Percentiles rank a stretch among this genome's conserved stretches.
Conservation (phyloP, 139 green algal genomes). For the Chlamydomonas asymmetrica region DNA sequence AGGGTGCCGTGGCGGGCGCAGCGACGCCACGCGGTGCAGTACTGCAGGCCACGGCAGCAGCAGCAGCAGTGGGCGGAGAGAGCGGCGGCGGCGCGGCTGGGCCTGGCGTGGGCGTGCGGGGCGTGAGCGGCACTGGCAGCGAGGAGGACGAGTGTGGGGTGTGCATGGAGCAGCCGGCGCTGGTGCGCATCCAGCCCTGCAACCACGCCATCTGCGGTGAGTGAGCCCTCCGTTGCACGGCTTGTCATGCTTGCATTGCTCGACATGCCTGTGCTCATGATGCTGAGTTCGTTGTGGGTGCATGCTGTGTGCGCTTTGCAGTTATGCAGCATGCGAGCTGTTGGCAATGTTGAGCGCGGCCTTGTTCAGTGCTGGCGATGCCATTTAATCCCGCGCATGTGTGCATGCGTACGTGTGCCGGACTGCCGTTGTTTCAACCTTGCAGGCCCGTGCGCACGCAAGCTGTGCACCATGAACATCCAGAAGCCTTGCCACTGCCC, state of each 20-base stretch:
- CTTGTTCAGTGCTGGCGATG: no score
- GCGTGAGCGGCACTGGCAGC: not conserved
- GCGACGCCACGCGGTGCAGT: not conserved
- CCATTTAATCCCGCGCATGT: not conserved
- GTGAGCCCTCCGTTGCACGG: no score
- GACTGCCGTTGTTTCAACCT: not conserved
- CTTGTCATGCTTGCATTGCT: no score
- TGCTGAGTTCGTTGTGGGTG: no score
- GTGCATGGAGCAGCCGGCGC: conserved; percentile 29
- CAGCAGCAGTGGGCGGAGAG: not conserved
- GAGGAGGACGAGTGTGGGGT: conserved; percentile 36
- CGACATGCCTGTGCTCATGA: no score
- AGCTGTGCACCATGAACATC: conserved; percentile 31
- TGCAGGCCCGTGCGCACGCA: conserved; percentile 31
- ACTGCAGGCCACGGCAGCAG: not conserved
- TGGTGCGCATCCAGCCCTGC: conserved; percentile 20
- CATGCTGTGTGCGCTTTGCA: not conserved
- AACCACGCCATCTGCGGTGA: conserved; percentile 27
- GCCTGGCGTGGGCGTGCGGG: no score
- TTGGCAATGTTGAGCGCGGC: not conserved
- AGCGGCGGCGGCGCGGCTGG: no score
- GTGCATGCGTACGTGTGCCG: not conserved
- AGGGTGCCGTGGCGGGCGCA: not conserved
- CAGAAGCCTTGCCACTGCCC: conserved; percentile 31
- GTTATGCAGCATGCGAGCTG: not conserved